Conservation (phyloP, 768 basidiomycete species). For the Suillus subluteus region DNA sequence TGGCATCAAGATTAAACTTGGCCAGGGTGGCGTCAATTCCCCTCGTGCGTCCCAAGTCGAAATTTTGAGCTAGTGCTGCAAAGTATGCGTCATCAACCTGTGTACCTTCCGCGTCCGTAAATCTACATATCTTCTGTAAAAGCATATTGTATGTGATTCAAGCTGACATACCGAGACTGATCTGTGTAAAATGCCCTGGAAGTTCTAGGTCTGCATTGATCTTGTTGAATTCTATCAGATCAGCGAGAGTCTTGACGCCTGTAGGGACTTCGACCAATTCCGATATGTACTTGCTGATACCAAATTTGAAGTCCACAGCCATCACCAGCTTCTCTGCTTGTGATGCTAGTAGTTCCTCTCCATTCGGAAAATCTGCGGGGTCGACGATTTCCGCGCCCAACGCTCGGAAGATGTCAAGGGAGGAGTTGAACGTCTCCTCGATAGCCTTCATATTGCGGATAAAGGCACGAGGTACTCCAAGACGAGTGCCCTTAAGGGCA, state of each 20-base stretch:
- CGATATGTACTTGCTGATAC: background rate
- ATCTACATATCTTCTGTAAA: slow-evolving; percentile 18
- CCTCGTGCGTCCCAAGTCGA: slow-evolving; percentile 49
- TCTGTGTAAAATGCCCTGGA: slow-evolving; percentile 28
- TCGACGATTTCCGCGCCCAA: slow-evolving; percentile 53
- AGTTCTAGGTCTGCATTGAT: slow-evolving; percentile 50
- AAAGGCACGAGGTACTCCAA: slow-evolving; percentile 54
- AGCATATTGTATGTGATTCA: slow-evolving; percentile 29
- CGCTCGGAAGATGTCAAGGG: slow-evolving; percentile 38
- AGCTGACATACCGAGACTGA: slow-evolving; percentile 33
- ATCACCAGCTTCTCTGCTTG: slow-evolving; percentile 20
- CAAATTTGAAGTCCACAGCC: background rate
- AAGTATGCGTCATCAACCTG: slow-evolving; percentile 40
- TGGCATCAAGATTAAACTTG: slow-evolving; percentile 50
- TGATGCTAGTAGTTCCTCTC: slow-evolving; percentile 40
- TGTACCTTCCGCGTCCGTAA: slow-evolving; percentile 26
- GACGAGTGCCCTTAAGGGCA: slow-evolving; percentile 52
- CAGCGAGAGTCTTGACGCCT: slow-evolving; percentile 55
- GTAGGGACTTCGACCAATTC: slow-evolving; percentile 46
- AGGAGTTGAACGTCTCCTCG: slow-evolving; percentile 41
- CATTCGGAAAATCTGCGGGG: slow-evolving; percentile 55
- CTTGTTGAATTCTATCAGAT: slow-evolving; percentile 57
- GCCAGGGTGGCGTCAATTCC: slow-evolving; percentile 60
- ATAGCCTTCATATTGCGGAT: slow-evolving; percentile 26
- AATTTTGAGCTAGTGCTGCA: slow-evolving; percentile 46